These are phyloP conservation scores for Yamadazyma membranifaciens DNA, from an alignment of 1,139 yeast genomes.

Conservation along the genomic window DNA sequence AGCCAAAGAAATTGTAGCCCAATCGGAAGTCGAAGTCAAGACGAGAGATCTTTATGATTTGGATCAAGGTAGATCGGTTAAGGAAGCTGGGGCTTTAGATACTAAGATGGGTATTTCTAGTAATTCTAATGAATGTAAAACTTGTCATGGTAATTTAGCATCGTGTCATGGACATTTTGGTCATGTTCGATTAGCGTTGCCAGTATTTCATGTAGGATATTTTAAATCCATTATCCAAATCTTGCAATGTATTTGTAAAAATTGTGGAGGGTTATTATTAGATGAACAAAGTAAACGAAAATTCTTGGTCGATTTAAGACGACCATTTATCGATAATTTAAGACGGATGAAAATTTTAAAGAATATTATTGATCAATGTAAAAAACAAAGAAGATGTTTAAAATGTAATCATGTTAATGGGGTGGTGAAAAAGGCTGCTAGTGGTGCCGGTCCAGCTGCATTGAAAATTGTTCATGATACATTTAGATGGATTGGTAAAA, in stretches of 20 bases:
- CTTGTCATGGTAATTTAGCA: slow-evolving; percentile 91
- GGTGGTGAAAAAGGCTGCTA: slow-evolving; percentile 95
- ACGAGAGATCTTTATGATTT: slow-evolving; percentile 91
- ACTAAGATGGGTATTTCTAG: slow-evolving; percentile 92
- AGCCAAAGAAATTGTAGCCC: slow-evolving; percentile 87
- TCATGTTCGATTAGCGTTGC: slow-evolving; percentile 85
- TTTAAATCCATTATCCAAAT: slow-evolving; percentile 90
- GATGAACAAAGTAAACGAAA: slow-evolving; percentile 70
- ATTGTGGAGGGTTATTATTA: slow-evolving; percentile 75
- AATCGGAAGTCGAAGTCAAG: slow-evolving; percentile 90
- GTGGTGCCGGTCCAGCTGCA: slow-evolving; percentile 89
- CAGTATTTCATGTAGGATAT: slow-evolving; percentile 97
- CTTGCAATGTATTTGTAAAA: slow-evolving; percentile 88
- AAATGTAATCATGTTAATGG: slow-evolving; percentile 90
- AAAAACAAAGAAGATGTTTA: slow-evolving; percentile 89
- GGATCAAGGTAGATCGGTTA: slow-evolving; percentile 78
- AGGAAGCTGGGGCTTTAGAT: slow-evolving; percentile 84
- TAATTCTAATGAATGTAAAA: slow-evolving; percentile 76
- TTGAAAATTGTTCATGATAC: slow-evolving; percentile 94
- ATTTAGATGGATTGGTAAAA: slow-evolving; percentile 93
- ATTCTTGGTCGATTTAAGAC: slow-evolving; percentile 71
- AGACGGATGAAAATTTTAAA: slow-evolving; percentile 88
- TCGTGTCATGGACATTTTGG: slow-evolving; percentile 99
- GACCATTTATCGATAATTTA: slow-evolving; percentile 88
- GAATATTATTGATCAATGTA: slow-evolving; percentile 85